Percentiles rank a stretch among this genome's conserved stretches.
Conservation (phyloP, 768 basidiomycete genomes). For the Leccinum subtestaceum region DNA sequence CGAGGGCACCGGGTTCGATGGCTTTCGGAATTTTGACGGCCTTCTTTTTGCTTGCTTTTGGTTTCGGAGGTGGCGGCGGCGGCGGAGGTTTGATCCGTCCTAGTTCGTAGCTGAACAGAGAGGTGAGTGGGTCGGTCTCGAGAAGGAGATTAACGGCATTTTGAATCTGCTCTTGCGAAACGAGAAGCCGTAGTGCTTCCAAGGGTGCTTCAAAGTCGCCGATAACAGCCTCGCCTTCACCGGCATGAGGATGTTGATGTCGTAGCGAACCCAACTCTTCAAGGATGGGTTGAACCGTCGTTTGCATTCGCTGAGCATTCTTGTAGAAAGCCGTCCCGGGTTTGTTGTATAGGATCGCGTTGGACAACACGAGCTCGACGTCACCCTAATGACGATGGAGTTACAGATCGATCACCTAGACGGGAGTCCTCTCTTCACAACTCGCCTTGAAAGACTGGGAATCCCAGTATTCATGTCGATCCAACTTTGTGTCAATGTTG, state of each 20-base stretch:
- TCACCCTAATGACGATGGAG: slow-evolving; percentile 53
- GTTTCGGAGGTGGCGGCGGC: slow-evolving; percentile 49
- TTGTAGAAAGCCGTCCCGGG: slow-evolving; percentile 68
- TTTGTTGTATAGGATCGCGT: slow-evolving; percentile 86
- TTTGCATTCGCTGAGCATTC: slow-evolving; percentile 62
- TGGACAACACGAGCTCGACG: slow-evolving; percentile 77
- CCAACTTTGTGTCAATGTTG: slow-evolving; percentile 77
- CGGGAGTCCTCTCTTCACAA: not conserved
- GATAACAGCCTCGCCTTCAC: slow-evolving; percentile 26
- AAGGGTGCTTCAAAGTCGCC: slow-evolving; percentile 78
- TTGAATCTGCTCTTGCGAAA: slow-evolving; percentile 50
- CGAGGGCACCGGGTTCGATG: slow-evolving; percentile 28
- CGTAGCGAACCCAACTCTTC: slow-evolving; percentile 24
- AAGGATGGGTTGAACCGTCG: slow-evolving; percentile 36
- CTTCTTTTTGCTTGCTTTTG: slow-evolving; percentile 43
- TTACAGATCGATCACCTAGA: slow-evolving; percentile 1
- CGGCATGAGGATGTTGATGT: slow-evolving; percentile 12
- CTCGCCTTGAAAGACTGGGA: slow-evolving; percentile 67
- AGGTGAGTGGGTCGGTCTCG: slow-evolving; percentile 54
- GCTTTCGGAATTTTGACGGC: slow-evolving; percentile 21
- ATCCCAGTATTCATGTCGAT: slow-evolving; percentile 80
- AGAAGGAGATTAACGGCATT: slow-evolving; percentile 55
- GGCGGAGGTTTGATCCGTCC: slow-evolving; percentile 59
- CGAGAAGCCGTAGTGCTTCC: slow-evolving; percentile 52
- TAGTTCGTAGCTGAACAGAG: slow-evolving; percentile 68